Base-by-base conservation (phyloP, 345 rosid species). In the Draba incana region DNA sequence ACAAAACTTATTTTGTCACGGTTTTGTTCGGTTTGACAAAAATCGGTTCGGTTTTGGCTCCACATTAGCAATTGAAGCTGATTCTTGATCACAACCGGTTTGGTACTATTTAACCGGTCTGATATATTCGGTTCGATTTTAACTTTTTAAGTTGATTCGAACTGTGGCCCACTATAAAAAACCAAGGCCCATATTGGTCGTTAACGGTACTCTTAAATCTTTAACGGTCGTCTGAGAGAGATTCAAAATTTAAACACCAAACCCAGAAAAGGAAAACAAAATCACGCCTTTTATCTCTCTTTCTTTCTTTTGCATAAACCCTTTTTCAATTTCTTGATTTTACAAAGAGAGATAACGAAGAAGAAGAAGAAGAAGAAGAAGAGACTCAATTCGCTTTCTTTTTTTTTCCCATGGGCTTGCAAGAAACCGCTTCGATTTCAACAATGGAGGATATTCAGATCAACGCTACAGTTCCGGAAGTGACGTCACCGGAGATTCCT, bases 401-500 rank as follows among this genome's bases (percentile, higher is more conserved):
- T 28, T 44, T 28, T 11, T 8, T 53, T 66, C 50, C 50, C 50
- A 39, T 57, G 52, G 37, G 30, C 10, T 69, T 37, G 1, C 33
- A 11, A 38, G 46, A 50, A 15, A 6, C 25, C 4, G 14, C 28
- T 56, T 57, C 20, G 38, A 33, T 31, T 57, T 80, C 62, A 11
- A 3, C 57, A 12, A 85, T 84, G 90, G 92, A 83, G 42, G 70
- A 70, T 64, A 23, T 49, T 76, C 76, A 50, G 11, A 81, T 80
- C 39, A 39, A 69, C 70, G 50, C 33, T 43, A 57, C 39, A 14
- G 52, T 39, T 25, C 69, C 45, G 25, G 44, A 56, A 30, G 28
- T 23, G 12, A 37, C 64, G 53, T 25, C 63, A 52, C 56, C 69
- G 35, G 79, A 48, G 65, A 68, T 78, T 69, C 16, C 54, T 27